phyloP scores from a whole-genome alignment of 495 filamentous ascomycete genomes.

The Neurospora sp. region DNA sequence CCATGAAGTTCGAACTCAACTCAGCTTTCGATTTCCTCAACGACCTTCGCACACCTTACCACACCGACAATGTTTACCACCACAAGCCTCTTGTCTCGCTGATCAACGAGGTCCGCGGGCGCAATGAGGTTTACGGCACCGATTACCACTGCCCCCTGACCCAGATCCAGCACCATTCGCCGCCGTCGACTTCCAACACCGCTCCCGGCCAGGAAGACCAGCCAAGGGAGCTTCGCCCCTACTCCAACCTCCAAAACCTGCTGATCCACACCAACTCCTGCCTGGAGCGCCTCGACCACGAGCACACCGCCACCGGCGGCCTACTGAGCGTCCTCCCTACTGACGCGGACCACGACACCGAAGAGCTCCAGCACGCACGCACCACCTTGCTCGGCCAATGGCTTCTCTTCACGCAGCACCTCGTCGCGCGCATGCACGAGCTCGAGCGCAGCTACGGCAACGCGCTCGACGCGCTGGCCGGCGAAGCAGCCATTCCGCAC shows the following conservation, averaged over 20 bases:
- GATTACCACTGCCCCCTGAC: constrained; percentile 33
- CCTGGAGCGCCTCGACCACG: constrained; percentile 45
- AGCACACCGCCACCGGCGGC: constrained; percentile 40
- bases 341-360: constrained; percentile 17
- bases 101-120: constrained; percentile 31
- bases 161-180: constrained; percentile 1
- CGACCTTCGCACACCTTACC: constrained; percentile 34
- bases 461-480: constrained; percentile 34
- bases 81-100: constrained; percentile 34
- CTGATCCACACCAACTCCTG: constrained; percentile 43
- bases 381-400: constrained; percentile 39
- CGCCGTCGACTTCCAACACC: not conserved
- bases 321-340: constrained; percentile 38
- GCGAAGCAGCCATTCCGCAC: constrained; percentile 37
- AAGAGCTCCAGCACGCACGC: constrained; percentile 24
- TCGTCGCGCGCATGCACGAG: constrained; percentile 39
- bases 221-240: constrained; percentile 18
- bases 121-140: constrained; percentile 28
- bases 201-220: constrained; percentile 9
- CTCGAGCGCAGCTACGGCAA: constrained; percentile 40
- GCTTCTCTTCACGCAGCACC: constrained; percentile 37
- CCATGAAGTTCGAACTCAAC: constrained; percentile 14
- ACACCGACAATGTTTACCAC: constrained; percentile 35
- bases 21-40: constrained; percentile 43
- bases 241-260: constrained; percentile 36